Percentiles rank a stretch among this genome's conserved stretches.
phyloP scores from a whole-genome alignment of 768 basidiomycete genomes.

The Tricholoma bakamatsutake region DNA sequence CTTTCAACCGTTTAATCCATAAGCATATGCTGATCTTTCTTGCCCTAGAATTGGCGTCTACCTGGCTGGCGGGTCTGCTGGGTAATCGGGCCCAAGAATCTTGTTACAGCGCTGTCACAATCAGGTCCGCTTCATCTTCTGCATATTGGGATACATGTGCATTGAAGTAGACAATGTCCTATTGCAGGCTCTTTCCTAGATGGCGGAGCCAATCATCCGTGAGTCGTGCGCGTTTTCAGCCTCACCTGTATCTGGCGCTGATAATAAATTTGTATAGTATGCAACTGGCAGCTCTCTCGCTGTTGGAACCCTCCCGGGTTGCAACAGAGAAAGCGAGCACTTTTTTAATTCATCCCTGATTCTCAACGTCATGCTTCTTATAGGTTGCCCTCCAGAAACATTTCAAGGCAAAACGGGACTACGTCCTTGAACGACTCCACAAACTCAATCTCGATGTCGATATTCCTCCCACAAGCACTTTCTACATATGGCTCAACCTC shows the following conservation, averaged over 20 bases:
- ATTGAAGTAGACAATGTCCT: neutral
- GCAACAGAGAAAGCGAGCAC: conserved; percentile 54
- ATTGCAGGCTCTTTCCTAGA: conserved; percentile 77
- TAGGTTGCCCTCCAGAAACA: conserved; percentile 81
- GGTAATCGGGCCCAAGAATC: conserved; percentile 87
- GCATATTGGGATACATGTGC: neutral
- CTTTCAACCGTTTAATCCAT: neutral
- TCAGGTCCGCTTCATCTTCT: conserved; percentile 41
- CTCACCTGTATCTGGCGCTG: neutral
- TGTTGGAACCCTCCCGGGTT: conserved; percentile 70
- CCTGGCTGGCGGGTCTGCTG: conserved; percentile 94
- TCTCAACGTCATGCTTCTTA: neutral
- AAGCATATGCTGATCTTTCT: neutral
- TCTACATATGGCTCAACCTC: conserved; percentile 93
- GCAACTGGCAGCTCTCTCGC: conserved; percentile 82
- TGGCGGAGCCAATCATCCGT: conserved; percentile 93
- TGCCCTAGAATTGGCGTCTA: conserved; percentile 82
- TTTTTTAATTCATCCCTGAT: neutral
- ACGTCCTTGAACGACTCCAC: conserved; percentile 77
- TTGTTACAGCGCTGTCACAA: conserved; percentile 88
- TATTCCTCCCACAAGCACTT: conserved; percentile 74
- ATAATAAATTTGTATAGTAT: conserved; percentile 39
- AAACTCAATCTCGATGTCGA: conserved; percentile 73
- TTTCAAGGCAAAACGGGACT: conserved; percentile 89
- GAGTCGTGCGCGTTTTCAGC: conserved; percentile 21